phyloP scores from a whole-genome alignment of 2,329 filamentous ascomycete genomes.

The Monilinia laxa region DNA sequence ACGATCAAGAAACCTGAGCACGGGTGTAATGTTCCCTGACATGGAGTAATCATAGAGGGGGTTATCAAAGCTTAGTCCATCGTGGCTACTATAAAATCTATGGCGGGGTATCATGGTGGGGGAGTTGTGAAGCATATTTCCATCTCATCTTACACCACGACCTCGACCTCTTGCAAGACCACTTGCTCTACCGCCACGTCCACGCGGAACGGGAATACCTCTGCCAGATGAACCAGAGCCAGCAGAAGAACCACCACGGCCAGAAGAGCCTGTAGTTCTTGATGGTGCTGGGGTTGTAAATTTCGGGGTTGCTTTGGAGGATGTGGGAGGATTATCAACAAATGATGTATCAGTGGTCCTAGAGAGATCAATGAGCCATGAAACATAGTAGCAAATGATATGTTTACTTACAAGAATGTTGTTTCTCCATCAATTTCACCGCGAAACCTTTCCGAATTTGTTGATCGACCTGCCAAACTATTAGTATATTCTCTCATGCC shows the following conservation, averaged over 20 bases:
- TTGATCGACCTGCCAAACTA: constrained; percentile 34
- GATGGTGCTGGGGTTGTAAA: constrained; percentile 39
- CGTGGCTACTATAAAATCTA: constrained; percentile 15
- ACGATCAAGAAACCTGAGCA: constrained; percentile 32
- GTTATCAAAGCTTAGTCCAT: constrained; percentile 6
- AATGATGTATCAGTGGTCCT: constrained; percentile 92
- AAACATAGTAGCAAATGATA: constrained; percentile 10
- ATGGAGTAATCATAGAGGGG: constrained; percentile 2
- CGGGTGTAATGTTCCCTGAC: too few relatives aligned
- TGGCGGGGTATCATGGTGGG: constrained; percentile 22
- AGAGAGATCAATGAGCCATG: constrained; percentile 27
- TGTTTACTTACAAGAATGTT: constrained; percentile 71
- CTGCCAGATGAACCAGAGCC: constrained; percentile 35
- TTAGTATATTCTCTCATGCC: constrained; percentile 21
- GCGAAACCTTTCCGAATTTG: constrained; percentile 42
- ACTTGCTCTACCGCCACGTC: constrained; percentile 39
- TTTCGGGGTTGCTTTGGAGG: constrained; percentile 51
- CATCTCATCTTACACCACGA: constrained; percentile 35
- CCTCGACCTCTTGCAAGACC: constrained; percentile 40
- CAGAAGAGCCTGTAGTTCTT: constrained; percentile 29
- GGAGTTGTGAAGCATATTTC: constrained; percentile 25
- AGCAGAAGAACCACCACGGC: constrained; percentile 30
- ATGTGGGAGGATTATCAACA: constrained; percentile 74
- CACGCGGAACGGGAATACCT: constrained; percentile 38
- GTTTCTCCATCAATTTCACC: constrained; percentile 62